These are phyloP conservation scores for Aspergillus unguis DNA, from an alignment of 2,329 filamentous ascomycete genomes.

Conservation along the genomic window DNA sequence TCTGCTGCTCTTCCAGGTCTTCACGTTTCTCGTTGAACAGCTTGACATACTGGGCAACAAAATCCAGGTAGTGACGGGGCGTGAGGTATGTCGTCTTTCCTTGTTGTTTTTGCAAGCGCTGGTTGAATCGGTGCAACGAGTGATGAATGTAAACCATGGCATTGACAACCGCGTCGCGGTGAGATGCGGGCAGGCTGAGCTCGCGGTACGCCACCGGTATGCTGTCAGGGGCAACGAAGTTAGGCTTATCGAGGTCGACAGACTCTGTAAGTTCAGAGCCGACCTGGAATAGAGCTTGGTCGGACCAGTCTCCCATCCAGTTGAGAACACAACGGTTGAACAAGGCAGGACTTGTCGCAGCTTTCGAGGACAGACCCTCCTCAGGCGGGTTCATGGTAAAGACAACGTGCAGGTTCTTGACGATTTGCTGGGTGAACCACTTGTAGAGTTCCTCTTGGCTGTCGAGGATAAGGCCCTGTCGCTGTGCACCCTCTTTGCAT, in stretches of 20 bases:
- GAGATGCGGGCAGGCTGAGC: slow-evolving; percentile 77
- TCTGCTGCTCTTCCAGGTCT: slow-evolving; percentile 96
- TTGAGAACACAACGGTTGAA: slow-evolving; percentile 99
- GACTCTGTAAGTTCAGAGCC: slow-evolving; percentile 92
- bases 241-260: slow-evolving; percentile 87
- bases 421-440: slow-evolving; percentile 99
- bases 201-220: slow-evolving; percentile 91
- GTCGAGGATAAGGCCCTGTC: slow-evolving; percentile 90
- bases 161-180: slow-evolving; percentile 90
- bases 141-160: slow-evolving; percentile 99
- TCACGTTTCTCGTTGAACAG: slow-evolving; percentile 98
- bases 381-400: slow-evolving; percentile 99
- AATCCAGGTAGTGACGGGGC: slow-evolving; percentile 94
- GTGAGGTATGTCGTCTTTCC: slow-evolving; percentile 90
- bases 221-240: slow-evolving; percentile 81
- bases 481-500: slow-evolving; percentile 96
- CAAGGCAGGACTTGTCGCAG: slow-evolving; percentile 91
- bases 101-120: slow-evolving; percentile 84
- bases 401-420: slow-evolving; percentile 97
- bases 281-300: slow-evolving; percentile 97
- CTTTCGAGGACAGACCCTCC: slow-evolving; percentile 90
- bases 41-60: slow-evolving; percentile 95
- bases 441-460: slow-evolving; percentile 99
- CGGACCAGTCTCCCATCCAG: slow-evolving; percentile 99
- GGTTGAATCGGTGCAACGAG: slow-evolving; percentile 86